Evolutionary conservation across 208 protist genomes (phyloP), one percentile per base, ranked within the genome.

Genomic region (Naegleria fowleri): DNA sequence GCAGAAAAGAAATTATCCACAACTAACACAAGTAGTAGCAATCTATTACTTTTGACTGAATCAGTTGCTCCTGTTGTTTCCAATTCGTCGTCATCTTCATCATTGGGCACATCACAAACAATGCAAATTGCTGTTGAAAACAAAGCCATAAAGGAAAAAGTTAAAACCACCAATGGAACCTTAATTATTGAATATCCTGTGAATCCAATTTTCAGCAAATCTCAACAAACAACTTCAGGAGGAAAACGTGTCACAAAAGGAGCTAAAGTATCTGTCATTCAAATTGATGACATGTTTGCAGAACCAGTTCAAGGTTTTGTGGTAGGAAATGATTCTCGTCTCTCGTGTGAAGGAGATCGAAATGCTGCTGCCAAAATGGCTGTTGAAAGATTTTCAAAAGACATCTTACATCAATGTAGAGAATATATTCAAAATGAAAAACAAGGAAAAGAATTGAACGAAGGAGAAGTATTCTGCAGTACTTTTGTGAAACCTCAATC

Each of bases 111-210:
- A 67, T 19, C 51, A 58, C 5, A 5, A 58, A 58, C 51, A 58
- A 15, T 58, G 15, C 51, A 58, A n/a, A n/a, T n/a, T n/a, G n/a
- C n/a, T 29, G 19, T 75, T n/a, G 13, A 75, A 75, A 75, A 75
- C 19, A 75, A 29, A 79, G 19, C 29, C 29, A 79, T 36, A 6
- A 79, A n/a, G n/a, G 29, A 79, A 9, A 36, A 79, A 13, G 67
- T 9, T 36, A 79, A 79, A 33, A 79, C 67, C 0, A 79, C 67
- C 7, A 79, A 79, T 33, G 67, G 67, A 11, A 79, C 19, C 9
- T 33, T 79, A 33, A 79, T 79, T 33, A 79, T 79, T 36, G 67
- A 79, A 79, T 79, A 79, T 79, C 67, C 67, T 79, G 67, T 79
- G 0, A 79, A 79, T 79, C 67, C 67, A 36, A 79, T 79, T 36